These are phyloP conservation scores for Elongisporangium prolatum DNA, from an alignment of 352 stramenopile genomes.

Conservation along the genomic window DNA sequence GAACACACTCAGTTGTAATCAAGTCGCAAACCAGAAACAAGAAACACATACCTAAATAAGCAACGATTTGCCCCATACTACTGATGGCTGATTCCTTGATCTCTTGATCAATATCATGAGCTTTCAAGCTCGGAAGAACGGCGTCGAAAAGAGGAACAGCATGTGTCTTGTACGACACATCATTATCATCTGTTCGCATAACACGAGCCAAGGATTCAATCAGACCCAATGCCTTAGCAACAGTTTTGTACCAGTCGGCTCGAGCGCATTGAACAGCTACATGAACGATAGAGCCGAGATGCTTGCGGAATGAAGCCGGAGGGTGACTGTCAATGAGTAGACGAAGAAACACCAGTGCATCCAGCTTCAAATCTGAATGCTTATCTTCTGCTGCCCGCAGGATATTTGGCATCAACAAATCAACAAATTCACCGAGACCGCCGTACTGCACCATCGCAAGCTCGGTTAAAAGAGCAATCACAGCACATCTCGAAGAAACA, in stretches of 20 bases:
- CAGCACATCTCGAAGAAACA: conserved; percentile 70
- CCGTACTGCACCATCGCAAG: conserved; percentile 75
- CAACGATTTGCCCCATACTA: conserved; percentile 88
- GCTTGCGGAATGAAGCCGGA: conserved; percentile 66
- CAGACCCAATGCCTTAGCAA: conserved; percentile 92
- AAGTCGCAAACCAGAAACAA: conserved; percentile 8
- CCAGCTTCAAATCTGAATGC: conserved; percentile 95
- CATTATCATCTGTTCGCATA: conserved; percentile 44
- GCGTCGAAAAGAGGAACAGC: conserved; percentile 88
- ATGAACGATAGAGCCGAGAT: conserved; percentile 78
- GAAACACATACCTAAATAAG: conserved; percentile 44
- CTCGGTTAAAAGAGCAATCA: conserved; percentile 83
- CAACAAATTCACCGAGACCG: conserved; percentile 66
- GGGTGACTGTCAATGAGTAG: conserved; percentile 91
- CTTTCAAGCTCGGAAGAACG: conserved; percentile 93
- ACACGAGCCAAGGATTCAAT: conserved; percentile 89
- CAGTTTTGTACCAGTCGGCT: conserved; percentile 99
- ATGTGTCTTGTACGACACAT: conserved; percentile 38
- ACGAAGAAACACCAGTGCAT: conserved; percentile 92
- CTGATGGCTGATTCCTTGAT: conserved; percentile 97
- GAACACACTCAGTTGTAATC: conserved; percentile 31
- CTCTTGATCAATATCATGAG: conserved; percentile 98
- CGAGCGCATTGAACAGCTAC: conserved; percentile 87
- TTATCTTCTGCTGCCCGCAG: conserved; percentile 85
- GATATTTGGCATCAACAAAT: conserved; percentile 75